Percentiles rank a stretch among this genome's conserved stretches.
phyloP scores from a whole-genome alignment of 805 yeast genomes.

The Jamesozyma hellenica region DNA sequence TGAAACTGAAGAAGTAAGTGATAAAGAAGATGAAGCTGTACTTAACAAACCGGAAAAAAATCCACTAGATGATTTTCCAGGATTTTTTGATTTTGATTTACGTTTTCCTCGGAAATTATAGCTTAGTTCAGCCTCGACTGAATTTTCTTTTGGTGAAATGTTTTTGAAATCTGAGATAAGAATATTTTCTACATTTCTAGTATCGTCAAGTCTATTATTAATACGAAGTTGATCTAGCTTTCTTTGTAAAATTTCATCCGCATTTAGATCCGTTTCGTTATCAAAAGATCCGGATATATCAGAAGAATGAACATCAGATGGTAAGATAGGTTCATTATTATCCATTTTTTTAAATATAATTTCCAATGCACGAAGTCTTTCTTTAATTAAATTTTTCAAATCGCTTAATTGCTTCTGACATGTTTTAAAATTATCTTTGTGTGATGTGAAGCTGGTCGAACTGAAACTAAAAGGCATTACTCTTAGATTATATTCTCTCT shows the following conservation, averaged over 20 bases:
- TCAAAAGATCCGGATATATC: constrained; percentile 23
- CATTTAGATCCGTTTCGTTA: constrained; percentile 13
- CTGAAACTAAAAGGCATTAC: constrained; percentile 34
- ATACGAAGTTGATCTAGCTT: constrained; percentile 26
- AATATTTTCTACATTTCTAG: constrained; percentile 2
- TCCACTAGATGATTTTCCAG: constrained; percentile 13
- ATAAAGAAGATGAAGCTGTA: constrained; percentile 5
- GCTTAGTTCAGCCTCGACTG: constrained; percentile 23
- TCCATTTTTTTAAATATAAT: constrained; percentile 17
- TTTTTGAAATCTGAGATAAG: constrained; percentile 8
- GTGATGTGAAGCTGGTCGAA: constrained; percentile 7
- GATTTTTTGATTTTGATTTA: constrained; percentile 4
- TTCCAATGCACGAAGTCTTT: constrained; percentile 20
- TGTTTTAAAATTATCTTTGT: constrained; percentile 6
- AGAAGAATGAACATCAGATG: constrained; percentile 19
- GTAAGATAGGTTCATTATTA: constrained; percentile 16
- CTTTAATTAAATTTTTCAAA: constrained; percentile 18
- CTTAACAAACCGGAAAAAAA: constrained; percentile 21
- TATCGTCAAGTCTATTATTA: constrained; percentile 14
- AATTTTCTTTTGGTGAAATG: constrained; percentile 6
- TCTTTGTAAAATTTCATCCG: constrained; percentile 19
- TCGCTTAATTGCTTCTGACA: constrained; percentile 17
- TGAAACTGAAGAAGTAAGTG: constrained; percentile 1
- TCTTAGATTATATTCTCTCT: constrained; percentile 31
- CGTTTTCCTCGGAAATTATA: constrained; percentile 19